Conservation (phyloP, 495 filamentous ascomycete genomes). For the Trichoderma gamsii region DNA sequence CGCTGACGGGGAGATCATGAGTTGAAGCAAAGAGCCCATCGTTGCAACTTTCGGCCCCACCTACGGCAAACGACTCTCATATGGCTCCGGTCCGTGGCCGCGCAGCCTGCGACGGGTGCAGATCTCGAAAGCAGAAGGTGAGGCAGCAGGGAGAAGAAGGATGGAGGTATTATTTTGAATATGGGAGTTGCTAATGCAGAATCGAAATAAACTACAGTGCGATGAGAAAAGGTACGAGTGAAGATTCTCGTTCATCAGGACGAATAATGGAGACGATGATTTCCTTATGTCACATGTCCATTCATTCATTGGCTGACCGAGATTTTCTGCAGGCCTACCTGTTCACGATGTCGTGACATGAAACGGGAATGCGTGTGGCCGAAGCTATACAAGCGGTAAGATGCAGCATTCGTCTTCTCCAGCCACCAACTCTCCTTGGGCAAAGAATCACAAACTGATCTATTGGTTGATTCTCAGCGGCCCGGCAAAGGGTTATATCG, state of each 20-base stretch:
- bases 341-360: constrained; percentile 10
- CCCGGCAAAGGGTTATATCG: constrained; percentile 3
- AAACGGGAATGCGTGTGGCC: constrained; percentile 12
- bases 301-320: background rate
- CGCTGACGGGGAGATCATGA: background rate
- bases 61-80: background rate
- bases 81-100: constrained; percentile 14
- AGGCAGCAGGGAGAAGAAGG: background rate
- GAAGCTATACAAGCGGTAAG: constrained; percentile 12
- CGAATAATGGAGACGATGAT: background rate
- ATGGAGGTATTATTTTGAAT: background rate
- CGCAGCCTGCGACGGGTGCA: constrained; percentile 11
- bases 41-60: constrained; percentile 7
- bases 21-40: background rate
- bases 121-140: constrained; percentile 12
- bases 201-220: background rate
- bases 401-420: background rate
- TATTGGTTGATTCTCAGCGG: background rate
- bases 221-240: constrained; percentile 4
- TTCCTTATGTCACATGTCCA: background rate
- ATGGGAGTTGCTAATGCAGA: background rate
- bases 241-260: background rate
- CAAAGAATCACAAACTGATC: background rate
- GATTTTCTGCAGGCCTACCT: background rate
- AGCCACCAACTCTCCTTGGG: background rate